Evolutionary conservation across 768 basidiomycete species (phyloP).

Genomic region (Rhodotorula graminis): DNA sequence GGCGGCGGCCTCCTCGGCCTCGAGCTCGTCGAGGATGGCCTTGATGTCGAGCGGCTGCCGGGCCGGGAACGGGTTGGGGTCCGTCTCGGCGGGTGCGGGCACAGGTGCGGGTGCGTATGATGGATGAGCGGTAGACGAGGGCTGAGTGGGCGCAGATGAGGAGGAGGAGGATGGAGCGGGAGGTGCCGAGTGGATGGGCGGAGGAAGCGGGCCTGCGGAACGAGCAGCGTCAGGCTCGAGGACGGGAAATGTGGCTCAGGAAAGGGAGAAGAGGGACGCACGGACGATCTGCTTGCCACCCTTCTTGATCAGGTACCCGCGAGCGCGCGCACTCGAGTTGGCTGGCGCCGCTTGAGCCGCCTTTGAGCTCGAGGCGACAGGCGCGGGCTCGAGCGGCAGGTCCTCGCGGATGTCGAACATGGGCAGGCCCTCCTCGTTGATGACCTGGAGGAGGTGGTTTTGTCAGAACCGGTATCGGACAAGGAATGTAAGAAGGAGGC

Average conservation of each 20-base stretch:
- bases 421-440: slow-evolving; percentile 38
- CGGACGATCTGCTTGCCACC: slow-evolving; percentile 31
- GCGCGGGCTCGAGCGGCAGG: slow-evolving; percentile 8
- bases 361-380: neutral
- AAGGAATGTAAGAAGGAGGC: neutral
- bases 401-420: slow-evolving; percentile 39
- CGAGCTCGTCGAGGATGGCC: slow-evolving; percentile 37
- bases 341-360: neutral
- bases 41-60: slow-evolving; percentile 1
- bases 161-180: neutral
- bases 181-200: neutral
- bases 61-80: neutral
- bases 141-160: neutral
- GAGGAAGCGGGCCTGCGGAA: slow-evolving; percentile 9
- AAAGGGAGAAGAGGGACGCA: slow-evolving; percentile 8
- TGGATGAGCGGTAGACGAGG: neutral
- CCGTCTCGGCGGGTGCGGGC: neutral
- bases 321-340: neutral
- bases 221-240: neutral
- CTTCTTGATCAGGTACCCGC: slow-evolving; percentile 37
- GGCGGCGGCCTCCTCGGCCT: slow-evolving; percentile 17
- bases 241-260: too few species aligned
- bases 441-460: too few species aligned
- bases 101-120: neutral
- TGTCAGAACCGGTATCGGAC: too few species aligned